phyloP scores from a whole-genome alignment of 106 monocot genomes.

The Amphibolis antarctica region DNA sequence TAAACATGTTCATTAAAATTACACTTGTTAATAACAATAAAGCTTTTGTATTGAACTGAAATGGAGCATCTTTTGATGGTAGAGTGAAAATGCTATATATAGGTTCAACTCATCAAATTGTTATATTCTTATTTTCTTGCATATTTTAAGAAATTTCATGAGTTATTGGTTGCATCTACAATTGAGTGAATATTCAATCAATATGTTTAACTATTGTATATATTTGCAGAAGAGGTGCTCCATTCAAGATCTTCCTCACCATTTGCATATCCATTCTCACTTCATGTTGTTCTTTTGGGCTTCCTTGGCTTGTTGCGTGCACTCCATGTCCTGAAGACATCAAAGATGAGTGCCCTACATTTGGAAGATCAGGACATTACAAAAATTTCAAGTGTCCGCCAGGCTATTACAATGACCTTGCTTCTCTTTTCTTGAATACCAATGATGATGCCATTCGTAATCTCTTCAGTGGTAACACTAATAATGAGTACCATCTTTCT shows the following conservation, averaged over 20 bases:
- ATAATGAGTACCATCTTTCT: slow-evolving; percentile 25
- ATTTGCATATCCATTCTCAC: slow-evolving; percentile 37
- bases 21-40: too few species aligned
- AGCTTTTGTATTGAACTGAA: too few species aligned
- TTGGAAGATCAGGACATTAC: slow-evolving; percentile 40
- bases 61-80: too few species aligned
- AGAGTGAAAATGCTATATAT: too few species aligned
- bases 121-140: too few species aligned
- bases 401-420: slow-evolving; percentile 49
- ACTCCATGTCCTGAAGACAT: slow-evolving; percentile 32
- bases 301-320: slow-evolving; percentile 50
- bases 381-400: slow-evolving; percentile 54
- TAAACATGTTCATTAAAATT: too few species aligned
- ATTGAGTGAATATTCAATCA: too few species aligned
- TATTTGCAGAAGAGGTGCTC: slow-evolving; percentile 42
- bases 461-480: slow-evolving; percentile 34
- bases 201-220: too few species aligned
- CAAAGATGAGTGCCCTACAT: slow-evolving; percentile 31
- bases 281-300: slow-evolving; percentile 45
- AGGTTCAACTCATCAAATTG: too few species aligned
- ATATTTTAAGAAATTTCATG: too few species aligned
- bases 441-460: slow-evolving; percentile 53
- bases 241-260: slow-evolving; percentile 50
- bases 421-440: slow-evolving; percentile 49
- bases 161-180: too few species aligned